phyloP scores from a whole-genome alignment of 306 rosid species.

The Prunus mongolica region DNA sequence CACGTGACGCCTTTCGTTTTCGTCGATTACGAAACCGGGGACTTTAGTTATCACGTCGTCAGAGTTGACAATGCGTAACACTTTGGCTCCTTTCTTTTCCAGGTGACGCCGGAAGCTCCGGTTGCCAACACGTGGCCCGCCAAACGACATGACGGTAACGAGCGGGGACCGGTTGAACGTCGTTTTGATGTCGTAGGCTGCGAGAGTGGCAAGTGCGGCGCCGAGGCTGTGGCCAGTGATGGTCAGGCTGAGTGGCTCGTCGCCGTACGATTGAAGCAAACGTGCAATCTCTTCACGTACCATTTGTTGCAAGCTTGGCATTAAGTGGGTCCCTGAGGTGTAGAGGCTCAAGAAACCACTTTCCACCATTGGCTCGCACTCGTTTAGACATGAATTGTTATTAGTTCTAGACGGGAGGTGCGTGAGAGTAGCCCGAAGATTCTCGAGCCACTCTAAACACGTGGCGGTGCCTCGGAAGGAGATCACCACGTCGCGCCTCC shows the following conservation, averaged over 20 bases:
- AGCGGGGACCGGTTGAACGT: conserved; percentile 31
- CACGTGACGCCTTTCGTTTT: not conserved
- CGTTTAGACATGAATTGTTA: not conserved
- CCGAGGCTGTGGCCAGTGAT: conserved; percentile 93
- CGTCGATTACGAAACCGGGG: conserved; percentile 54
- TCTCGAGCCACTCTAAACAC: conserved; percentile 84
- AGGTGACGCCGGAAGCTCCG: conserved; percentile 39
- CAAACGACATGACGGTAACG: conserved; percentile 72
- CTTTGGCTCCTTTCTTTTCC: conserved; percentile 46
- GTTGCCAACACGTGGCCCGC: conserved; percentile 77
- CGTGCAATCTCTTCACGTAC: conserved; percentile 45
- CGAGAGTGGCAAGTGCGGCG: conserved; percentile 76
- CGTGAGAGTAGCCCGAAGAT: conserved; percentile 64
- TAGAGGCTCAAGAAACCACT: conserved; percentile 81
- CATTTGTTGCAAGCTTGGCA: conserved; percentile 54
- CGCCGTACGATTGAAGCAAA: conserved; percentile 44
- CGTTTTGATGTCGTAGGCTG: conserved; percentile 47
- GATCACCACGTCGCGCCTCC: conserved; percentile 72
- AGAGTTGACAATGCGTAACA: conserved; percentile 63
- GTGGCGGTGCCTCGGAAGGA: conserved; percentile 79
- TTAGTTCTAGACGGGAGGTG: not conserved
- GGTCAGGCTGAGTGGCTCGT: conserved; percentile 61
- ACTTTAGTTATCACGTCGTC: conserved; percentile 61
- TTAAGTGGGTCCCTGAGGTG: conserved; percentile 31
- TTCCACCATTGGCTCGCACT: conserved; percentile 57